Base-by-base conservation (phyloP, 768 basidiomycete species). In the Calocybe gangraenosa region DNA sequence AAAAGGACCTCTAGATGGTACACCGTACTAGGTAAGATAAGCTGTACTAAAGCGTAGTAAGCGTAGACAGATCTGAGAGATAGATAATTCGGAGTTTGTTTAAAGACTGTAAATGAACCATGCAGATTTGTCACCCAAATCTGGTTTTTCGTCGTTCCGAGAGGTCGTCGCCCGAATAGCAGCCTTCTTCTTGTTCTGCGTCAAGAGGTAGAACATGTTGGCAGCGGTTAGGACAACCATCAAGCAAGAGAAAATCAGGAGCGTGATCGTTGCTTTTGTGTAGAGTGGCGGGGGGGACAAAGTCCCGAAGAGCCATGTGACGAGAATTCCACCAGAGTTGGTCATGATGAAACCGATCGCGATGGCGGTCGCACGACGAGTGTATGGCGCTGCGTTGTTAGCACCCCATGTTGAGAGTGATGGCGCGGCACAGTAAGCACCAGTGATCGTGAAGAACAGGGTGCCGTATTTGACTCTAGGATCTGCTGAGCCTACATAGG, bases 281-380 rank as follows among this genome's bases (percentile, higher is more conserved):
- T 81, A 82, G 11, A 65, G 50, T 7, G 79, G 80, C 1, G 73
- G 63, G 0, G 71, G 63, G 2, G 76, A 78, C 11, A 81, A 57
- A 3, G 65, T 53, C 9, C 78, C 79, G 22, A 81, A 58, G 7
- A 81, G 69, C 80, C 80, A 82, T 0, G 78, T 82, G 0, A 73
- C 69, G 25, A 82, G 72, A 37, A 84, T 81, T 2, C 79, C 79
- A 9, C 80, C 79, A 0, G 70, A 64, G 54, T 82, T 82, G 18
- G 75, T 75, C 68, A 76, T 68, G 51, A 77, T 76, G 50, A 79
- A 76, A 1, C 71, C 71, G 19, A 81, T 68, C 14, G 80, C 81
- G 40, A 82, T 68, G 25, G 74, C 66, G 0, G 81, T 80, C 1
- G 80, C 82, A 14, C 82, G 73, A 21, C 79, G 67, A 34, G 70